Percentiles rank a stretch among this genome's conserved stretches.
These are phyloP conservation scores for Centrapalus pauciflorus DNA, from an alignment of 129 eudicot species.

Conservation along the genomic window DNA sequence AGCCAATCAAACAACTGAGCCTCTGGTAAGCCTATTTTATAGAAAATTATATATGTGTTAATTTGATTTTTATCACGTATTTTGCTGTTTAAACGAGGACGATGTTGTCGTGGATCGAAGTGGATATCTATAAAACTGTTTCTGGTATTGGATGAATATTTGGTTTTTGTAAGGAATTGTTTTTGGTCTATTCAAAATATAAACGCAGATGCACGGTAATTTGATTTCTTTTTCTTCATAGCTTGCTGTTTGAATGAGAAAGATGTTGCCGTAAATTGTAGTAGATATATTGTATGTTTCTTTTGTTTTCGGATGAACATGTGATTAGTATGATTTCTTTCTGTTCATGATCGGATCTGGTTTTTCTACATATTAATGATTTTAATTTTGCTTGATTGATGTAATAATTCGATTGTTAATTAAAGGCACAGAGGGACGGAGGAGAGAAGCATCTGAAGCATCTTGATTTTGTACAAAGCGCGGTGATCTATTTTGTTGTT, in stretches of 20 bases:
- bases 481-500: constrained; percentile 40
- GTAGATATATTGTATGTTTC: neutral
- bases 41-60: neutral
- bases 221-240: neutral
- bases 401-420: neutral
- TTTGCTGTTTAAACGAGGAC: neutral
- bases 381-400: neutral
- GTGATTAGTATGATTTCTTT: neutral
- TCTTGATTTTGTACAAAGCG: constrained; percentile 64
- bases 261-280: neutral
- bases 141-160: neutral
- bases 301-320: neutral
- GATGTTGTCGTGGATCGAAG: neutral
- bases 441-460: constrained; percentile 54
- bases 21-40: constrained; percentile 9
- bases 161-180: neutral
- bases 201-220: neutral
- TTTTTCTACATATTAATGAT: neutral
- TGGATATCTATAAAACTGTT: neutral
- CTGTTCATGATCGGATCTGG: constrained; percentile 24
- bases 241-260: neutral
- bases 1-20: constrained; percentile 21
- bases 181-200: neutral
- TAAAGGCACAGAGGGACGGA: constrained; percentile 45
- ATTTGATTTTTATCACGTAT: neutral